Evolutionary conservation across 495 filamentous ascomycete species (phyloP), one percentile per base, ranked within the genome.

Genomic region (Aspergillus funiculosus): DNA sequence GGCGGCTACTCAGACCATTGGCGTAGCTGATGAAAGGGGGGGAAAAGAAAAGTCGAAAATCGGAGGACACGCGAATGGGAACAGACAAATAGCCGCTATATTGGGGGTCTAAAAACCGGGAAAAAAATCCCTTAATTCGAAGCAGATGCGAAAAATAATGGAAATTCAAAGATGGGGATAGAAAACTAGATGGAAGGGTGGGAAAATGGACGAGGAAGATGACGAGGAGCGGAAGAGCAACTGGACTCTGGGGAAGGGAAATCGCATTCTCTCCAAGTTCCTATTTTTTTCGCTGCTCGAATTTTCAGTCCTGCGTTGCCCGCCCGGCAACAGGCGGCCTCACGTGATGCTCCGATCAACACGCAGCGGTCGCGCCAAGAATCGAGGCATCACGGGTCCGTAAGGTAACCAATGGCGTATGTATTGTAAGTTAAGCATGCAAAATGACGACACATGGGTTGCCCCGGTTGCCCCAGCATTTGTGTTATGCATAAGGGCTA

Each of bases 381-480:
- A 34, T 10, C 27, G 24, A 11, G 11, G 15, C 32, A 22, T 48
- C 24, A 42, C 28, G 36, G 29, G 24, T 10, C n/a, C 11, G 29
- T 37, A 42, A 32, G 9, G 13, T 30, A 34, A 34, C 45, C 37
- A 48, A 48, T 48, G 41, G 37, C 15, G 37, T 36, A 41, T 41
- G 46, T 48, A 35, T 27, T 48, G 46, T 48, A 41, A 48, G 5
- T 27, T 18, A 39, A 20, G 27, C 28, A 45, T 53, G 51, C 44
- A 45, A 36, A 14, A 48, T 53, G 44, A 53, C 45, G 44, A 43
- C 44, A 53, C 26, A n/a, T n/a, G n/a, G n/a, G n/a, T n/a, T n/a
- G n/a, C n/a, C n/a, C n/a, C 34, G 21, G 44, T 44, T 53, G 50
- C 44, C 44, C 15, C 20, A 31, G 37, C 29, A 46, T 19, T 22